Conservation (phyloP, 257 asterid species). For the Fraxinus cuspidata region DNA sequence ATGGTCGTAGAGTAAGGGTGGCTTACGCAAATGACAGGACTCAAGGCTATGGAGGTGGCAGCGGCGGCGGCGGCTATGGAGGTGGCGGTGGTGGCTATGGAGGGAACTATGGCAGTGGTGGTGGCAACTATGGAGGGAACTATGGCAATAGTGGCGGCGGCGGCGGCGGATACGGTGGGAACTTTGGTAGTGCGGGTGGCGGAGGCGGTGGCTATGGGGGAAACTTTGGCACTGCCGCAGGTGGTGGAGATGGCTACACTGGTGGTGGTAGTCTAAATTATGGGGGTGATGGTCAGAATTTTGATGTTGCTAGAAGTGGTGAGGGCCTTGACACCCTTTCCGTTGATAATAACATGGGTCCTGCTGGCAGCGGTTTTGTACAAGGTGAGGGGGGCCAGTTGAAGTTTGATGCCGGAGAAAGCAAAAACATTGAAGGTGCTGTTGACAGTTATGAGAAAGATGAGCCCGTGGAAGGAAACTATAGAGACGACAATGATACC, state of each 20-base stretch:
- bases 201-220: slow-evolving; percentile 20
- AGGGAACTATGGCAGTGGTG: neutral
- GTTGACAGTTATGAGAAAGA: slow-evolving; percentile 27
- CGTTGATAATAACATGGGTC: too few relatives aligned
- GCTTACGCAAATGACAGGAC: slow-evolving; percentile 69
- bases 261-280: slow-evolving; percentile 24
- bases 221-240: neutral
- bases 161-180: slow-evolving; percentile 21
- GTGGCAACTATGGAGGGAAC: slow-evolving; percentile 10
- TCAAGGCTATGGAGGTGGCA: slow-evolving; percentile 50
- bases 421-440: slow-evolving; percentile 21
- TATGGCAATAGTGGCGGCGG: neutral
- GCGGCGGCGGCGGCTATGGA: slow-evolving; percentile 38
- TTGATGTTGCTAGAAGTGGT: neutral
- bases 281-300: slow-evolving; percentile 7
- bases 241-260: slow-evolving; percentile 2
- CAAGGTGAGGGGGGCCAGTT: neutral
- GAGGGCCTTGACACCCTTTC: too few relatives aligned
- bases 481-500: slow-evolving; percentile 30
- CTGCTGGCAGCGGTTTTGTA: too few relatives aligned
- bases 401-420: slow-evolving; percentile 10
- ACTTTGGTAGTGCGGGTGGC: slow-evolving; percentile 20
- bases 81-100: slow-evolving; percentile 23
- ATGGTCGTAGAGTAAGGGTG: slow-evolving; percentile 77
- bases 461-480: slow-evolving; percentile 24